A percentile compares a stretch with the other conserved stretches of the same genome.
Evolutionary conservation across 2,329 filamentous ascomycete genomes (phyloP).

Genomic region (Periconia macrospinosa): DNA sequence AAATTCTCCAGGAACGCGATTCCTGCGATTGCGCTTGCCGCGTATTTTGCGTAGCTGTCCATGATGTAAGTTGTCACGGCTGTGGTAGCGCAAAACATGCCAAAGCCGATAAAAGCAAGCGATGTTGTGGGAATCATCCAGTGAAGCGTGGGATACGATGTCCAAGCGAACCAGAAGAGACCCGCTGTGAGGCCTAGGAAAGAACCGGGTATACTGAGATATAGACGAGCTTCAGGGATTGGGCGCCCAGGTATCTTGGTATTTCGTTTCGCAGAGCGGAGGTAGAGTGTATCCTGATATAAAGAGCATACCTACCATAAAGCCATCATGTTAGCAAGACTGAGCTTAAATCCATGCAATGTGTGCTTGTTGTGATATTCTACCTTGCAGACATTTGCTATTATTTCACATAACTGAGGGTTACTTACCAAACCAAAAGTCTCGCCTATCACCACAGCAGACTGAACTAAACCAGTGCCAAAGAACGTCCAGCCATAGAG

Average conservation of each 20-base stretch:
- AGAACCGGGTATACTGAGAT: slow-evolving; percentile 47
- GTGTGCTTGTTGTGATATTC: no score
- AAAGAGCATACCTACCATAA: slow-evolving; percentile 28
- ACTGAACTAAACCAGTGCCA: slow-evolving; percentile 50
- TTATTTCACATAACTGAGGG: not conserved
- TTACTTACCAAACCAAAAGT: slow-evolving; percentile 39
- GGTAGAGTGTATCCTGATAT: slow-evolving; percentile 44
- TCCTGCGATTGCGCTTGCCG: slow-evolving; percentile 53
- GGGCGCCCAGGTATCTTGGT: slow-evolving; percentile 41
- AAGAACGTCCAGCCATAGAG: slow-evolving; percentile 47
- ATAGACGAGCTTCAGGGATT: slow-evolving; percentile 51
- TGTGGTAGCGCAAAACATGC: slow-evolving; percentile 51
- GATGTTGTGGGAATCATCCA: slow-evolving; percentile 55
- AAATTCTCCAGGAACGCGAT: slow-evolving; percentile 54
- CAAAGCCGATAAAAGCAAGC: slow-evolving; percentile 53
- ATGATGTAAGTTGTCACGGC: slow-evolving; percentile 54
- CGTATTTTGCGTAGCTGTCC: slow-evolving; percentile 55
- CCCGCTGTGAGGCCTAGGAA: slow-evolving; percentile 53
- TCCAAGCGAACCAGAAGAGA: slow-evolving; percentile 57
- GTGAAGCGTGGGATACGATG: slow-evolving; percentile 44
- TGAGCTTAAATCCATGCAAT: no score
- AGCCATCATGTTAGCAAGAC: not conserved
- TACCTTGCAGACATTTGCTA: not conserved
- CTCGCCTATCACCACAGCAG: slow-evolving; percentile 51
- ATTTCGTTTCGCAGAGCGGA: slow-evolving; percentile 45